A percentile compares a stretch with the other conserved stretches of the same genome.
These are phyloP conservation scores for Colletotrichum neosansevieriae DNA, from an alignment of 2,329 filamentous ascomycete genomes.

Conservation along the genomic window DNA sequence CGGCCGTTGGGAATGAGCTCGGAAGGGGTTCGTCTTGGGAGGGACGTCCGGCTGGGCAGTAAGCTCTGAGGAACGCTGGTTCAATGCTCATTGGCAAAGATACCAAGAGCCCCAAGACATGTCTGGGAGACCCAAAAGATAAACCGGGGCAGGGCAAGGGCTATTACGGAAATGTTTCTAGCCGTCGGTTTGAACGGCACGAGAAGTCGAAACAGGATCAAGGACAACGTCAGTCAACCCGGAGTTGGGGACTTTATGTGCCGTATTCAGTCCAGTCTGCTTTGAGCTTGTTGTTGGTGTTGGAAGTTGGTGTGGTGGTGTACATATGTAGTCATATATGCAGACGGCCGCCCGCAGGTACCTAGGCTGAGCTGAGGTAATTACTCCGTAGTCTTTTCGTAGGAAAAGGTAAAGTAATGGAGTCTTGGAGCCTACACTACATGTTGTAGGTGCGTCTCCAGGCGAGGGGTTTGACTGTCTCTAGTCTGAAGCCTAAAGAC, in stretches of 20 bases:
- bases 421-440: neutral
- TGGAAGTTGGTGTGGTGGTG: conserved; percentile 23
- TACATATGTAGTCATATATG: conserved; percentile 22
- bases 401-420: neutral
- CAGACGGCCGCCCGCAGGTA: conserved; percentile 1
- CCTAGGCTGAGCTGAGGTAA: neutral
- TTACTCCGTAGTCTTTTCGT: neutral
- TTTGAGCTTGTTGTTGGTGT: conserved; percentile 16
- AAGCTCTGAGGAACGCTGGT: conserved; percentile 26
- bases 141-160: conserved; percentile 33
- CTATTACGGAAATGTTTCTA: conserved; percentile 34
- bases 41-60: conserved; percentile 38
- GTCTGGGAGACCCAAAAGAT: conserved; percentile 38
- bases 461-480: conserved; percentile 26
- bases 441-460: conserved; percentile 8
- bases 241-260: conserved; percentile 31
- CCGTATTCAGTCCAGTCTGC: conserved; percentile 17
- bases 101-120: conserved; percentile 34
- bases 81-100: conserved; percentile 23
- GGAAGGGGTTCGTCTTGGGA: conserved; percentile 12
- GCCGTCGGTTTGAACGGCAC: conserved; percentile 34
- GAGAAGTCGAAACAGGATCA: conserved; percentile 16
- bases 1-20: conserved; percentile 18
- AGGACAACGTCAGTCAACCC: conserved; percentile 29
- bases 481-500: neutral